Evolutionary conservation across 2,329 filamentous ascomycete species (phyloP).

Genomic region (Trichoderma breve): DNA sequence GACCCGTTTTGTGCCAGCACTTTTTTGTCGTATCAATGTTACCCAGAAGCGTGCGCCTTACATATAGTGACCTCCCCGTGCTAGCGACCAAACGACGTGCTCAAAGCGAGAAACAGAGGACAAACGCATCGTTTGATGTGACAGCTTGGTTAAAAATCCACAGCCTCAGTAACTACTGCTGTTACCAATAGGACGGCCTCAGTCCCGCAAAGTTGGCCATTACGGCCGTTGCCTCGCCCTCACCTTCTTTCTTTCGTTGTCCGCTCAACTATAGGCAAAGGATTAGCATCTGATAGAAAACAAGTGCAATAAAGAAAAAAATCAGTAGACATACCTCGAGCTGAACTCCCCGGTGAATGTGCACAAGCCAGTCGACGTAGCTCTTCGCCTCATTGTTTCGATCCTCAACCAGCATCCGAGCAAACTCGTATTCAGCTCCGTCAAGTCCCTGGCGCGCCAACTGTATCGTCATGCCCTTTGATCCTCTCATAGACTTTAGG

Average conservation of each 20-base stretch:
- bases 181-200: slow-evolving; percentile 59
- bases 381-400: slow-evolving; percentile 96
- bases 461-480: slow-evolving; percentile 85
- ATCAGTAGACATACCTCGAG: slow-evolving; percentile 63
- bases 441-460: slow-evolving; percentile 89
- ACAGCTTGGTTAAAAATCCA: neutral
- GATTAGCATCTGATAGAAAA: neutral
- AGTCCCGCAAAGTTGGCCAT: slow-evolving; percentile 58
- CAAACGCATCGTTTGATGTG: neutral
- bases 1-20: slow-evolving; percentile 12
- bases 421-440: slow-evolving; percentile 95
- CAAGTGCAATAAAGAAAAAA: neutral
- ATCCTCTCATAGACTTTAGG: slow-evolving; percentile 73
- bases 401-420: slow-evolving; percentile 85
- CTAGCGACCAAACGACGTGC: neutral
- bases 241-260: slow-evolving; percentile 68
- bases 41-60: slow-evolving; percentile 25
- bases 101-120: neutral
- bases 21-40: slow-evolving; percentile 25
- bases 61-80: neutral
- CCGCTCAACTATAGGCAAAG: slow-evolving; percentile 55
- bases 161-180: neutral
- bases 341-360: slow-evolving; percentile 89
- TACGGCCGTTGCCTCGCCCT: slow-evolving; percentile 44
- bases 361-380: slow-evolving; percentile 97